Evolutionary conservation across 352 stramenopile species (phyloP).

Genomic region (Phytopythium oedochilum): DNA sequence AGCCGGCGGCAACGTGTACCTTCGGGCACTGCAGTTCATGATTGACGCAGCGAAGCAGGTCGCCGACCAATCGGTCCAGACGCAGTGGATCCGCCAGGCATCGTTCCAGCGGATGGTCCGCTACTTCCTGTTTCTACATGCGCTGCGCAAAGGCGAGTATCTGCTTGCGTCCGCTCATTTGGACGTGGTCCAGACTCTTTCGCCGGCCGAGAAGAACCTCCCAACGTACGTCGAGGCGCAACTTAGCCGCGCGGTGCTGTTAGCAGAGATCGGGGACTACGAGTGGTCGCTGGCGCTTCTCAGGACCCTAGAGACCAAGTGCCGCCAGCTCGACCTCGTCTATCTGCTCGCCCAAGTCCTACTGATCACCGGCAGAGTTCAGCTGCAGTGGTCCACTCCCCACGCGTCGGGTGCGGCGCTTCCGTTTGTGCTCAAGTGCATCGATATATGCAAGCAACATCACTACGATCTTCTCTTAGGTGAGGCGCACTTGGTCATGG

Average conservation of each 20-base stretch:
- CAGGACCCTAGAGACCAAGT: conserved; percentile 33
- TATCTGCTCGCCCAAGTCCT: conserved; percentile 50
- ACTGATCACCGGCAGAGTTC: conserved; percentile 36
- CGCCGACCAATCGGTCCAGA: neutral
- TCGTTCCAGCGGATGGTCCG: conserved; percentile 45
- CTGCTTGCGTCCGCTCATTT: conserved; percentile 36
- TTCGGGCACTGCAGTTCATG: conserved; percentile 26
- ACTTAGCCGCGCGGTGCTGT: conserved; percentile 25
- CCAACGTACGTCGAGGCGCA: conserved; percentile 40
- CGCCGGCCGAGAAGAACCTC: conserved; percentile 37
- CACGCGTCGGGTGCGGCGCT: conserved; percentile 53
- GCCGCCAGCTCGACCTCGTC: conserved; percentile 27
- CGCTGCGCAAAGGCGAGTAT: conserved; percentile 41
- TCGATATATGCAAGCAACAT: conserved; percentile 43
- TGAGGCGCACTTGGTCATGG: conserved; percentile 55
- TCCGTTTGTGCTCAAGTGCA: conserved; percentile 27
- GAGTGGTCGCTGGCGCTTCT: conserved; percentile 33
- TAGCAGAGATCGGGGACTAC: conserved; percentile 27
- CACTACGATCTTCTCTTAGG: conserved; percentile 56
- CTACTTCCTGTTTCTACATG: conserved; percentile 45
- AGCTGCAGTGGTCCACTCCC: conserved; percentile 20
- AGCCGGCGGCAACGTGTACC: conserved; percentile 15
- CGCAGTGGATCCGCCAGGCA: conserved; percentile 27
- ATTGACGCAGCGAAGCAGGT: conserved; percentile 13
- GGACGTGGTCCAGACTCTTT: conserved; percentile 34